A percentile compares a stretch with the other conserved stretches of the same genome.
phyloP scores from a whole-genome alignment of 495 filamentous ascomycete species.

The Corynascus novoguineensis region DNA sequence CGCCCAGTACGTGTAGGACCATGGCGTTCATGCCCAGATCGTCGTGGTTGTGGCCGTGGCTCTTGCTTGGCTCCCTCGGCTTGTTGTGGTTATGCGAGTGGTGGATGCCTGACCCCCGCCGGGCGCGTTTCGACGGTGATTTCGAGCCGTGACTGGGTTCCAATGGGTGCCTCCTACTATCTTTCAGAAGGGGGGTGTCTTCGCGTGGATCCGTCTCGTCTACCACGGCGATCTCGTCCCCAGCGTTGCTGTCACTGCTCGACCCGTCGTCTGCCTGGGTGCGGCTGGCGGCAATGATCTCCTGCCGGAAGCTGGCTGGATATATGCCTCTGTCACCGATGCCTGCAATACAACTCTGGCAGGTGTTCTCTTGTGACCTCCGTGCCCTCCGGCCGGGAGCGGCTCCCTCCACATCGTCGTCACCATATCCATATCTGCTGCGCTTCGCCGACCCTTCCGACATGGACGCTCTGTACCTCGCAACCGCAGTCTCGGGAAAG shows the following conservation, averaged over 20 bases:
- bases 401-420: background rate
- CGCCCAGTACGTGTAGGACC: constrained; percentile 91
- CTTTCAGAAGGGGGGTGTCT: constrained; percentile 40
- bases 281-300: constrained; percentile 74
- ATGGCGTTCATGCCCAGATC: constrained; percentile 98
- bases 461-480: constrained; percentile 19
- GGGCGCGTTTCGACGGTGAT: constrained; percentile 22
- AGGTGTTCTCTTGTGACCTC: constrained; percentile 49
- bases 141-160: constrained; percentile 23
- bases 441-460: constrained; percentile 30
- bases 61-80: constrained; percentile 58
- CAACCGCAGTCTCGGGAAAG: constrained; percentile 42
- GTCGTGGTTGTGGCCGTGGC: constrained; percentile 67
- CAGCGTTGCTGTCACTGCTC: constrained; percentile 45
- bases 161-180: constrained; percentile 9
- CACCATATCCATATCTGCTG: constrained; percentile 29
- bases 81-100: constrained; percentile 73
- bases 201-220: constrained; percentile 33
- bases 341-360: constrained; percentile 47
- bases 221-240: constrained; percentile 38
- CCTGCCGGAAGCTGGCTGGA: constrained; percentile 83
- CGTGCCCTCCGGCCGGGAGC: constrained; percentile 37
- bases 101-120: constrained; percentile 47
- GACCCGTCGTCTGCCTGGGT: constrained; percentile 45
- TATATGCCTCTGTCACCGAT: constrained; percentile 76